These are phyloP conservation scores for Aspergillus baeticus DNA, from an alignment of 495 filamentous ascomycete genomes.

Conservation along the genomic window DNA sequence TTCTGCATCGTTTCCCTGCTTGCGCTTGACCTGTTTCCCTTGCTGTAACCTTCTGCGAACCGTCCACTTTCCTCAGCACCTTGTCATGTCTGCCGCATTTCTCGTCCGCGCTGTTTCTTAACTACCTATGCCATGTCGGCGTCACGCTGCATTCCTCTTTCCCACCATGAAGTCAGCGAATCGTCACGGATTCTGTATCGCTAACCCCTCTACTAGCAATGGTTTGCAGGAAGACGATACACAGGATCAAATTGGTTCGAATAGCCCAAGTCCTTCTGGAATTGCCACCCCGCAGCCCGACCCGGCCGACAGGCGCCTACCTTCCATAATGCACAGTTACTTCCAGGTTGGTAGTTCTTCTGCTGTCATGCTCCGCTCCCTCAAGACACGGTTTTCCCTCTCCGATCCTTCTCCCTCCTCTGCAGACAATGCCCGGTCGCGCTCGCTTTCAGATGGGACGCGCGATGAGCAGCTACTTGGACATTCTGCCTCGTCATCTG, in stretches of 20 bases:
- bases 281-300: slow-evolving; percentile 87
- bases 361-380: slow-evolving; percentile 52
- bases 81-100: background rate
- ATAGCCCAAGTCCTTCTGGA: slow-evolving; percentile 76
- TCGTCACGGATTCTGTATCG: slow-evolving; percentile 1
- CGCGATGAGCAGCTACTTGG: slow-evolving; percentile 22
- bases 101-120: background rate
- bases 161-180: background rate
- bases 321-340: slow-evolving; percentile 91
- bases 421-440: slow-evolving; percentile 33
- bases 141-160: slow-evolving; percentile 6
- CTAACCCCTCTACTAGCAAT: slow-evolving; percentile 31
- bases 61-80: background rate
- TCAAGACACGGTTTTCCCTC: slow-evolving; percentile 44
- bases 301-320: slow-evolving; percentile 83
- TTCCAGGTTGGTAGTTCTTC: slow-evolving; percentile 87
- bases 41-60: background rate
- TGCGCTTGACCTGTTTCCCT: background rate
- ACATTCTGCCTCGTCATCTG: slow-evolving; percentile 29
- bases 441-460: slow-evolving; percentile 13
- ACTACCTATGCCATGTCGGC: background rate
- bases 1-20: background rate
- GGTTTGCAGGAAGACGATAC: slow-evolving; percentile 61
- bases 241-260: slow-evolving; percentile 75
- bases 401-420: slow-evolving; percentile 39